Evolutionary conservation across 2,329 filamentous ascomycete genomes (phyloP), one percentile per base, ranked within the genome.

Genomic region (Zymoseptoria pseudotritici): DNA sequence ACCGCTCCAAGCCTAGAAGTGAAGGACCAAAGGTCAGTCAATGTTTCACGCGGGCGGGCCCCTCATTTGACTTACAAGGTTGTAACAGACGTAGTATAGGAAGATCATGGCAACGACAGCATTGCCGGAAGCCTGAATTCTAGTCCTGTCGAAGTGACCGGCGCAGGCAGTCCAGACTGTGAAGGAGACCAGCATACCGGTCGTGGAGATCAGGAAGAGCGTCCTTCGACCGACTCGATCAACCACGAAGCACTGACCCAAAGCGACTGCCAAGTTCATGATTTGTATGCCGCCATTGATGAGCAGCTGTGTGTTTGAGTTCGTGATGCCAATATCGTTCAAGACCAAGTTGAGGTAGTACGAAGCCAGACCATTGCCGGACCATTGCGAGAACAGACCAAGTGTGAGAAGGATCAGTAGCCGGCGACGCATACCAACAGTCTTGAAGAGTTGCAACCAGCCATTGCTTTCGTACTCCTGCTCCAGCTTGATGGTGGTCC

Each of bases 301-400:
- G 36, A 75, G 63, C 2, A 76, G 70, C 64, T 77, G 75, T 13
- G 70, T 72, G 59, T 70, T 68, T 50, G 66, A 60, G 57, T 70
- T 66, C 29, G 67, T 74, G 61, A 75, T 70, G 46, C 74, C 74
- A 50, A 74, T 71, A n/a, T 63, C 58, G 51, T 74, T 64, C 53
- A 76, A 62, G 26, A 75, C 70, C 21, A 71, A 54, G 36, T 67
- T 69, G 49, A 75, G 65, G 63, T 75, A 75, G 69, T 76, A 80
- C 1, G 74, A 77, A 31, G 79, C 76, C 8, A 81, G 67, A 50
- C 77, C 78, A 63, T 83, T 83, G 42, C 82, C 82, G 57, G 77
- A 81, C 80, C 80, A 84, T 63, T 85, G 83, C 8, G 79, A 80
- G 73, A 84, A 84, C 61, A 83, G 73, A 61, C 82, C 82, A 7